Evolutionary conservation across 768 basidiomycete genomes (phyloP).

Genomic region (Phlebiopsis gigantea): DNA sequence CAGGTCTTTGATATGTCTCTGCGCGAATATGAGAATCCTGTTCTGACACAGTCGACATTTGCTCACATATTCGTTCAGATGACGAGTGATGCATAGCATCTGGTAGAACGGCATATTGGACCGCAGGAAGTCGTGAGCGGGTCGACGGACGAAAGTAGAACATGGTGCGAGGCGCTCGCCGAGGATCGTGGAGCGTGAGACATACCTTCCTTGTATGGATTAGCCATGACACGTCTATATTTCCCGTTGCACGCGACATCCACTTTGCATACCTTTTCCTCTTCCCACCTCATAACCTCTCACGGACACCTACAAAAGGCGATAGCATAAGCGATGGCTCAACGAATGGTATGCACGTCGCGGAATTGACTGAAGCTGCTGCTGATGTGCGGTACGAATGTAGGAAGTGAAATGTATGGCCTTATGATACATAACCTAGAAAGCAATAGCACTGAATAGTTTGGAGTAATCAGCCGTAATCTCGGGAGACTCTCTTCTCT

Average conservation of each 20-base stretch:
- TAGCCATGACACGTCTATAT: conserved; percentile 4
- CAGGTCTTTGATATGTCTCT: conserved; percentile 74
- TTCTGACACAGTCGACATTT: background rate
- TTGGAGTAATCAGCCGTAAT: conserved; percentile 60
- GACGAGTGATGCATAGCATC: conserved; percentile 77
- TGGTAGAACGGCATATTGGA: conserved; percentile 83
- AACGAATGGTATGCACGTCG: conserved; percentile 56
- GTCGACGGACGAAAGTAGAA: background rate
- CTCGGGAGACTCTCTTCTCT: conserved; percentile 85
- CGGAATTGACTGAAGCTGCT: too few relatives aligned
- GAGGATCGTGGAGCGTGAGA: conserved; percentile 16
- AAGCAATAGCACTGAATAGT: conserved; percentile 19
- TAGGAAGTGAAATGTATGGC: conserved; percentile 34
- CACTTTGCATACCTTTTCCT: background rate
- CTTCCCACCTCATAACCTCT: conserved; percentile 5
- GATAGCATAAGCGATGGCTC: conserved; percentile 42
- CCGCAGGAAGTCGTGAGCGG: conserved; percentile 1
- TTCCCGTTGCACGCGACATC: conserved; percentile 14
- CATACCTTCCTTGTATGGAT: conserved; percentile 7
- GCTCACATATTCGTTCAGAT: conserved; percentile 69
- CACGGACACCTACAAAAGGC: conserved; percentile 5
- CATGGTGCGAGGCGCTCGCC: background rate
- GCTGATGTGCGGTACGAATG: background rate
- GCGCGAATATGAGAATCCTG: conserved; percentile 2
- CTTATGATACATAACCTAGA: conserved; percentile 8